Evolutionary conservation across 306 rosid genomes (phyloP).

Genomic region (Cucurbita maxima): DNA sequence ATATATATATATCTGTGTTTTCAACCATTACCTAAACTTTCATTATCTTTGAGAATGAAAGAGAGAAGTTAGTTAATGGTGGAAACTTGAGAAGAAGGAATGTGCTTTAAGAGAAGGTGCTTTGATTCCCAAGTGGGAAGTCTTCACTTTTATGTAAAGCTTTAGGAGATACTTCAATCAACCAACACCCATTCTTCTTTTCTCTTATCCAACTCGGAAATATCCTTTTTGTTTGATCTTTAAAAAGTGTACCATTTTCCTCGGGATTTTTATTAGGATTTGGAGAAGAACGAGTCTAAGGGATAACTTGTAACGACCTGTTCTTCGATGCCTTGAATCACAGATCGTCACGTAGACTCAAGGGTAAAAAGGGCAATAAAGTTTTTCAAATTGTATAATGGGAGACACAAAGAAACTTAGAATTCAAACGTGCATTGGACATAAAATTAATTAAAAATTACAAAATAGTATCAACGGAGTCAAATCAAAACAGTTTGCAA

Average conservation of each 20-base stretch:
- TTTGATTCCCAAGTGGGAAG: background rate
- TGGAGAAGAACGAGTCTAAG: too few species aligned
- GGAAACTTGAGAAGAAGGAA: constrained; percentile 7
- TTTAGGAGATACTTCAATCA: background rate
- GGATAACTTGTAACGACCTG: too few species aligned
- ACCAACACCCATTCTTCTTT: background rate
- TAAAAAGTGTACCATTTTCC: background rate
- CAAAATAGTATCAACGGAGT: too few species aligned
- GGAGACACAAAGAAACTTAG: too few species aligned
- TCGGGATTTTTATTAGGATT: too few species aligned
- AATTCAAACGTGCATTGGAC: too few species aligned
- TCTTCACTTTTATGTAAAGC: background rate
- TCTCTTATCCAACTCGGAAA: background rate
- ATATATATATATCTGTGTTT: background rate
- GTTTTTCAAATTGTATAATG: too few species aligned
- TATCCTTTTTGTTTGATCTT: background rate
- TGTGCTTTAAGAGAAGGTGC: background rate
- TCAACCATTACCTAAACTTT: background rate
- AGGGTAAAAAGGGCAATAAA: too few species aligned
- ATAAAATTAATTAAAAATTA: too few species aligned
- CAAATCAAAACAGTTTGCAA: too few species aligned
- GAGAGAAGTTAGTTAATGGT: background rate
- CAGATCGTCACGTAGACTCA: too few species aligned
- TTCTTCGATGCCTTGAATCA: too few species aligned
- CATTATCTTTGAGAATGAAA: background rate